phyloP scores from a whole-genome alignment of 768 basidiomycete species.

The Leccinum longicurvipes region DNA sequence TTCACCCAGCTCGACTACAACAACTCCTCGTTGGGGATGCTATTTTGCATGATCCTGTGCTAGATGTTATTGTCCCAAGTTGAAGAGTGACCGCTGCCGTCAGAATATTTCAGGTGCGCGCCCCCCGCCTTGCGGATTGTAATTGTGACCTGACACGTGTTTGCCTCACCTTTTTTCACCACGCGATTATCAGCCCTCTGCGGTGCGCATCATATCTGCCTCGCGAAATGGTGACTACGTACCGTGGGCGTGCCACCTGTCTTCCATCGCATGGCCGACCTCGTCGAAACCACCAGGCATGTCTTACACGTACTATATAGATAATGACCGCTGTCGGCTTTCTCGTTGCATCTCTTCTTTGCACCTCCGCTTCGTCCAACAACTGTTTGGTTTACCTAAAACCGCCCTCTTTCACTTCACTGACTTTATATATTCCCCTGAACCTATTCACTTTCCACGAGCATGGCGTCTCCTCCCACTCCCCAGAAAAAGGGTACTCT shows the following conservation, averaged over 20 bases:
- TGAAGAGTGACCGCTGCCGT: slow-evolving; percentile 1
- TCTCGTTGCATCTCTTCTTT: slow-evolving; percentile 19
- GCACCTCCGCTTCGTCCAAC: slow-evolving; percentile 16
- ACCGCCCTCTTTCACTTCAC: slow-evolving; percentile 2
- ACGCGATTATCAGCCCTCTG: slow-evolving; percentile 35
- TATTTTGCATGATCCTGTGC: slow-evolving; percentile 16
- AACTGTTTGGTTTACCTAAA: slow-evolving; percentile 8
- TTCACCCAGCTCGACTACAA: neutral
- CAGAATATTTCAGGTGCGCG: slow-evolving; percentile 10
- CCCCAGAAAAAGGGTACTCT: slow-evolving; percentile 40
- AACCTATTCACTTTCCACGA: slow-evolving; percentile 15
- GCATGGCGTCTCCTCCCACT: slow-evolving; percentile 28
- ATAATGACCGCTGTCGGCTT: slow-evolving; percentile 20
- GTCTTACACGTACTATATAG: slow-evolving; percentile 28
- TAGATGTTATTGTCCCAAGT: slow-evolving; percentile 2
- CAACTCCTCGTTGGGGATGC: slow-evolving; percentile 3
- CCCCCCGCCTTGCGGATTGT: slow-evolving; percentile 7
- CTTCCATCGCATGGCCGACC: slow-evolving; percentile 28
- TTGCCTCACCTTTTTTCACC: slow-evolving; percentile 25
- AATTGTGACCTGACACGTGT: slow-evolving; percentile 27
- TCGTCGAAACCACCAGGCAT: slow-evolving; percentile 37
- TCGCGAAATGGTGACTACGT: slow-evolving; percentile 18
- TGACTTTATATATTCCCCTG: slow-evolving; percentile 9
- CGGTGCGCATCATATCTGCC: slow-evolving; percentile 31
- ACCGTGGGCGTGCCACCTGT: slow-evolving; percentile 24